Percentiles rank a stretch among this genome's conserved stretches.
phyloP scores from a whole-genome alignment of 1,284 basidiomycete species.

The Quambalaria eucalypti region DNA sequence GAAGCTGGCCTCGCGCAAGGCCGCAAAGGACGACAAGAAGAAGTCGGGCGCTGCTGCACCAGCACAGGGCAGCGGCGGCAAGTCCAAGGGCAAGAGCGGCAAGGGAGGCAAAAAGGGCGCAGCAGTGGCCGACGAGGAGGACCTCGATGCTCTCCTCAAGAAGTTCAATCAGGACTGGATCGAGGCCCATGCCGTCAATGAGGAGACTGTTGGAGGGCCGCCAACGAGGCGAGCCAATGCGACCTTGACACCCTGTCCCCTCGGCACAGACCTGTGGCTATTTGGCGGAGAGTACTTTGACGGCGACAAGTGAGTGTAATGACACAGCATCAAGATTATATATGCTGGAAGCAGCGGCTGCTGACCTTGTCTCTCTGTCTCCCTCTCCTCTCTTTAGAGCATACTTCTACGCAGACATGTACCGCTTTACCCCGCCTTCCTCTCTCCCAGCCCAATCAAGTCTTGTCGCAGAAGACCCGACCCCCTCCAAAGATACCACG shows the following conservation, averaged over 20 bases:
- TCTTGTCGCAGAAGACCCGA: not conserved
- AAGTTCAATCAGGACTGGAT: slow-evolving; percentile 39
- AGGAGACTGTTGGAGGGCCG: slow-evolving; percentile 33
- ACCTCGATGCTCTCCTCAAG: slow-evolving; percentile 39
- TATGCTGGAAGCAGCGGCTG: not conserved
- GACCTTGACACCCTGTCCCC: slow-evolving; percentile 40
- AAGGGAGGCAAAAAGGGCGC: slow-evolving; percentile 16
- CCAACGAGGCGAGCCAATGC: slow-evolving; percentile 42
- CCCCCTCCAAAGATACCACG: not conserved
- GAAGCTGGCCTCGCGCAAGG: slow-evolving; percentile 35
- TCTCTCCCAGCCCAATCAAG: not conserved
- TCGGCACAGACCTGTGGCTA: slow-evolving; percentile 44
- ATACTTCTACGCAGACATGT: slow-evolving; percentile 43
- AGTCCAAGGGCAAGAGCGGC: slow-evolving; percentile 12
- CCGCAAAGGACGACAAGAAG: slow-evolving; percentile 32
- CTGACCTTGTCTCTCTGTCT: not conserved
- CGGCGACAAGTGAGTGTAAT: slow-evolving; percentile 23
- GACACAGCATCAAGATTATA: no score
- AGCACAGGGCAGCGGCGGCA: slow-evolving; percentile 6
- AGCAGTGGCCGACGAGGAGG: slow-evolving; percentile 34
- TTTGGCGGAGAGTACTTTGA: slow-evolving; percentile 47
- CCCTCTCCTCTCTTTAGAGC: slow-evolving; percentile 8
- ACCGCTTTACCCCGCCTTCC: slow-evolving; percentile 23
- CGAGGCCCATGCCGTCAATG: slow-evolving; percentile 30
- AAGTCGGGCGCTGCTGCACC: not conserved